Conservation (phyloP, 2,329 filamentous ascomycete species). For the Colletotrichum tropicale region DNA sequence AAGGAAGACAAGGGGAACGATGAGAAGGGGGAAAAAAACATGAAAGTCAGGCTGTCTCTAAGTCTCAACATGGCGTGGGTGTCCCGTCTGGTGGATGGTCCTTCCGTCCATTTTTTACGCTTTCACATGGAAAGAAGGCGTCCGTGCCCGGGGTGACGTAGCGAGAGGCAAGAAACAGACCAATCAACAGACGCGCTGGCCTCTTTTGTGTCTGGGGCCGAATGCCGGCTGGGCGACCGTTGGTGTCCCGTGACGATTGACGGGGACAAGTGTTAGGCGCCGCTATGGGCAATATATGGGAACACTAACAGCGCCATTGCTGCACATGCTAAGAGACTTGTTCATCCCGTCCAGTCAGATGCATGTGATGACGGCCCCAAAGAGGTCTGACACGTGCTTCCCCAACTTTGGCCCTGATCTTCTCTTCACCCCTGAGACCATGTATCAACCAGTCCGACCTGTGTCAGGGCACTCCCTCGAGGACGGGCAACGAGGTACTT, state of each 20-base stretch:
- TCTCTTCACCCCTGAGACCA: background rate
- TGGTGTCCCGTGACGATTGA: background rate
- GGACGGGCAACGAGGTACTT: background rate
- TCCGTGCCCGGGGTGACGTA: constrained; percentile 16
- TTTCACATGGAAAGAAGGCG: constrained; percentile 15
- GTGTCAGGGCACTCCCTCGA: background rate
- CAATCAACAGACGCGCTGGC: background rate
- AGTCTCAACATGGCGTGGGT: background rate
- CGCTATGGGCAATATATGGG: too few relatives aligned
- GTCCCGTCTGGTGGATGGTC: background rate
- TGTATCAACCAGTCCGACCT: background rate
- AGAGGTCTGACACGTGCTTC: constrained; percentile 22
- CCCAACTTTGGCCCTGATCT: constrained; percentile 7
- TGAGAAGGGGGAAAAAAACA: background rate
- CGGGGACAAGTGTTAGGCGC: background rate
- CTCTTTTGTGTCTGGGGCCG: constrained; percentile 17
- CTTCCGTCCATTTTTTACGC: background rate
- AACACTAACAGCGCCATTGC: background rate
- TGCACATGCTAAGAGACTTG: background rate
- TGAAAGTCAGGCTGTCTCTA: background rate
- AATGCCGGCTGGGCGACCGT: constrained; percentile 17
- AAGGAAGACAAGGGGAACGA: background rate
- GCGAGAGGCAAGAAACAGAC: background rate
- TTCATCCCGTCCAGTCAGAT: constrained; percentile 15
- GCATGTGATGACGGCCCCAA: constrained; percentile 21